Conservation (phyloP, 2,329 filamentous ascomycete genomes). For the Hypomyces perniciosus region DNA sequence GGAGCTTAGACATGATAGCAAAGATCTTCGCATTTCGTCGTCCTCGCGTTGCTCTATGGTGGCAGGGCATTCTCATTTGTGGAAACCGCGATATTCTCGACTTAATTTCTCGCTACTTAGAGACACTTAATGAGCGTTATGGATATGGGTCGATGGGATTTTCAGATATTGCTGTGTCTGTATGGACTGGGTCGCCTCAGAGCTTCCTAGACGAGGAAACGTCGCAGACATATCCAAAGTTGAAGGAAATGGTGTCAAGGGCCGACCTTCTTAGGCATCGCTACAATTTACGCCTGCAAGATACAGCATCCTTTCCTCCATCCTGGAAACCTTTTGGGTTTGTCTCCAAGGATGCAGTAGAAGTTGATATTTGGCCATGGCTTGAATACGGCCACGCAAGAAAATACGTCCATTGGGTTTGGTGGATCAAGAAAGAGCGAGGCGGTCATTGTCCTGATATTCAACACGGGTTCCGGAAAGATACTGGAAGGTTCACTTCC, state of each 20-base stretch:
- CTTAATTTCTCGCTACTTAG: conserved; percentile 13
- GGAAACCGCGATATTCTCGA: conserved; percentile 4
- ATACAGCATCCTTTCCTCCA: not conserved
- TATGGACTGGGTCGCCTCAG: conserved; percentile 11
- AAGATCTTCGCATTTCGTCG: conserved; percentile 16
- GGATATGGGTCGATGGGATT: conserved; percentile 9
- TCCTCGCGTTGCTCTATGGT: conserved; percentile 16
- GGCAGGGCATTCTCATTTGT: conserved; percentile 16
- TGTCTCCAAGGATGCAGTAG: not conserved
- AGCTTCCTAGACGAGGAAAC: conserved; percentile 5
- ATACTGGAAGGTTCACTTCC: not conserved
- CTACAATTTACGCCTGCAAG: not conserved
- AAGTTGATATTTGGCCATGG: not conserved
- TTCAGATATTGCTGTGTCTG: conserved; percentile 11
- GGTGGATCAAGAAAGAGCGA: not conserved
- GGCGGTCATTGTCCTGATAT: not conserved
- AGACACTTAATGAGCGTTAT: conserved; percentile 13
- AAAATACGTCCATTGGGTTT: not conserved
- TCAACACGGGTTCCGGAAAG: not conserved
- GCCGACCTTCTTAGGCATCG: not conserved
- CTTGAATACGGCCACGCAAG: not conserved
- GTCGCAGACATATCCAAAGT: not conserved
- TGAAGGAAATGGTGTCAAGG: not conserved
- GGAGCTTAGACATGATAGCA: conserved; percentile 8
- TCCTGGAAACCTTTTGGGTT: not conserved